Evolutionary conservation across 2,329 filamentous ascomycete genomes (phyloP).

Genomic region (Ustulina deusta): DNA sequence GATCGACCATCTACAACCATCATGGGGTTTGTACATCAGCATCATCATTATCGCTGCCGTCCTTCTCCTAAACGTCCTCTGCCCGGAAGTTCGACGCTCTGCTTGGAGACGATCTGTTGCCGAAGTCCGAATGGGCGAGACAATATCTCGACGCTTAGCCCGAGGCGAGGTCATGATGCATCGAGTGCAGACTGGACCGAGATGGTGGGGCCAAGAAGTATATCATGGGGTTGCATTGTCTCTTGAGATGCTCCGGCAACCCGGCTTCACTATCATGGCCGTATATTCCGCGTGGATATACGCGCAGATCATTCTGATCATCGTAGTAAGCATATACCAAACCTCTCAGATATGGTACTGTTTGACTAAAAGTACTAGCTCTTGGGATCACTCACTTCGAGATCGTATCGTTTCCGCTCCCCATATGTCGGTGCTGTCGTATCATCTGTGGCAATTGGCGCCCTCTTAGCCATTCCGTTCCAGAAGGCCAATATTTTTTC

Average conservation of each 20-base stretch:
- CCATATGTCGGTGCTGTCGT: conserved; percentile 75
- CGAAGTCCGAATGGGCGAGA: conserved; percentile 68
- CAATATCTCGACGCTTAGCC: conserved; percentile 69
- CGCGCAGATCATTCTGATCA: conserved; percentile 78
- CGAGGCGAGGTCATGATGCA: conserved; percentile 83
- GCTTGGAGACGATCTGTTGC: conserved; percentile 75
- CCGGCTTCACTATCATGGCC: conserved; percentile 77
- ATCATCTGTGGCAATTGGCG: conserved; percentile 74
- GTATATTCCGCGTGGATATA: conserved; percentile 85
- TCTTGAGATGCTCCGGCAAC: conserved; percentile 77
- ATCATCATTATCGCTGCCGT: conserved; percentile 74
- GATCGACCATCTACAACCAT: conserved; percentile 72
- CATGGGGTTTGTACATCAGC: conserved; percentile 81
- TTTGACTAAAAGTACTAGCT: conserved; percentile 54
- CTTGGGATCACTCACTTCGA: conserved; percentile 77
- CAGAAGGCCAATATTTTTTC: conserved; percentile 78
- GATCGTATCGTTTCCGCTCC: conserved; percentile 73
- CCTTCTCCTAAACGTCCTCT: conserved; percentile 76
- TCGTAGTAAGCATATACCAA: conserved; percentile 58
- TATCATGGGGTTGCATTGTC: conserved; percentile 76
- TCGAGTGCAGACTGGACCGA: conserved; percentile 76
- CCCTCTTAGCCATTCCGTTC: conserved; percentile 76
- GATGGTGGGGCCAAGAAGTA: conserved; percentile 82
- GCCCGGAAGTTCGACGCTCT: conserved; percentile 78
- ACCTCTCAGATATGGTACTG: not conserved